phyloP scores from a whole-genome alignment of 352 stramenopile species.

The Pythium scleroteichum region DNA sequence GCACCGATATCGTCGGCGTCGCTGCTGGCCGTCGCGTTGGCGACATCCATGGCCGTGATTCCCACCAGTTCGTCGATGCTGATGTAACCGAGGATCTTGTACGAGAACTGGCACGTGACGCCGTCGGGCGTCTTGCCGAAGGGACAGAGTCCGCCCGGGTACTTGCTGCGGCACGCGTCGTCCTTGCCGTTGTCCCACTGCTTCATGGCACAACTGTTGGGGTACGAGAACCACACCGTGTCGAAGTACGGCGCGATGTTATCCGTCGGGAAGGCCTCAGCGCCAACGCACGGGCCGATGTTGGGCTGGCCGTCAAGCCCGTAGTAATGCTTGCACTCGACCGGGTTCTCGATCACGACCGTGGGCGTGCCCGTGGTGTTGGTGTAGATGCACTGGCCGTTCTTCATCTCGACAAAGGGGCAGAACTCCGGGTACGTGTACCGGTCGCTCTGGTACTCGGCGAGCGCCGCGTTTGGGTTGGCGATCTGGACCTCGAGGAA shows the following conservation, averaged over 20 bases:
- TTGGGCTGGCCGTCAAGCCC: slow-evolving; percentile 51
- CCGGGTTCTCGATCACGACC: slow-evolving; percentile 22
- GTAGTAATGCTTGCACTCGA: slow-evolving; percentile 71
- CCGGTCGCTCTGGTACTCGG: slow-evolving; percentile 54
- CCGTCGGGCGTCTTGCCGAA: slow-evolving; percentile 53
- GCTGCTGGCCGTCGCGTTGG: neutral
- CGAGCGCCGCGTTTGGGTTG: slow-evolving; percentile 57
- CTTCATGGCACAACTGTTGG: slow-evolving; percentile 57
- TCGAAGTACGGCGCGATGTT: slow-evolving; percentile 62
- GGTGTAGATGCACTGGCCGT: slow-evolving; percentile 48
- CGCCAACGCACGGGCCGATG: slow-evolving; percentile 63
- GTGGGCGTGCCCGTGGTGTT: slow-evolving; percentile 27
- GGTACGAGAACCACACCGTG: slow-evolving; percentile 79
- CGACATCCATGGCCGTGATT: slow-evolving; percentile 43
- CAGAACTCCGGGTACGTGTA: slow-evolving; percentile 75
- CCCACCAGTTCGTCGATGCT: slow-evolving; percentile 69
- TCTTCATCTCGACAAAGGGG: slow-evolving; percentile 65
- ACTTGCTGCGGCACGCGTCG: slow-evolving; percentile 35
- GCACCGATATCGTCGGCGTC: slow-evolving; percentile 2
- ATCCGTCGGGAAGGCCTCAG: slow-evolving; percentile 52
- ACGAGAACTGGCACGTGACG: slow-evolving; percentile 54
- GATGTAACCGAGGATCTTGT: slow-evolving; percentile 62
- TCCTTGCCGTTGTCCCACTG: slow-evolving; percentile 50
- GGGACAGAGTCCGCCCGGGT: slow-evolving; percentile 52
- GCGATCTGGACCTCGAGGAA: slow-evolving; percentile 67